Percentiles rank a stretch among this genome's conserved stretches.
phyloP scores from a whole-genome alignment of 2,329 filamentous ascomycete species.

The Fusarium sp. region DNA sequence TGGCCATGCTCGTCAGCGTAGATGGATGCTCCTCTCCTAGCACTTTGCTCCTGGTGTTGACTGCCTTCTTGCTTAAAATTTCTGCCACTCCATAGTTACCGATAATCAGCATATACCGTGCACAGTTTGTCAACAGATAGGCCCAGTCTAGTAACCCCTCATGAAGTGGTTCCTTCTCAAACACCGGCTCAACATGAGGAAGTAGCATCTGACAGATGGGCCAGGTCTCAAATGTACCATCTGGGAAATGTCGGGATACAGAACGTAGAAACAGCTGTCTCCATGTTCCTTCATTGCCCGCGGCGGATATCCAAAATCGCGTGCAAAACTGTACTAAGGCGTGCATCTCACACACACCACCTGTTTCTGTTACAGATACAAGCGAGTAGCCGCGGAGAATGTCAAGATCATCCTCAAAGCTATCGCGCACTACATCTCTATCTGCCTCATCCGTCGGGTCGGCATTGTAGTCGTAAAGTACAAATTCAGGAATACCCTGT shows the following conservation, averaged over 20 bases:
- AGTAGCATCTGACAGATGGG: not conserved
- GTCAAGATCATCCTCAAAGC: constrained; percentile 23
- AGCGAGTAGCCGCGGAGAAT: constrained; percentile 22
- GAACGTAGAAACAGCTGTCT: not conserved
- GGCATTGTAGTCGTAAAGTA: not conserved
- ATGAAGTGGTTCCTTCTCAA: not conserved
- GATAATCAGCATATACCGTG: not conserved
- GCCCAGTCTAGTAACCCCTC: not conserved
- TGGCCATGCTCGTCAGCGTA: not conserved
- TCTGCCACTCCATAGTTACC: not conserved
- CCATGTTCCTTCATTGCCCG: not conserved
- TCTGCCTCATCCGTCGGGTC: not conserved
- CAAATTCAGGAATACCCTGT: constrained; percentile 11
- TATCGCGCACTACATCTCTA: not conserved
- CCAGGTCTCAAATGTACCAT: not conserved
- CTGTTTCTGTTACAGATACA: not conserved
- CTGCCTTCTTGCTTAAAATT: not conserved
- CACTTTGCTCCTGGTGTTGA: not conserved
- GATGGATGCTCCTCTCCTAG: not conserved
- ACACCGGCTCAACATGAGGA: constrained; percentile 1
- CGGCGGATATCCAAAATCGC: not conserved
- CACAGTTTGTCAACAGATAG: not conserved
- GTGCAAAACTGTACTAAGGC: constrained; percentile 9
- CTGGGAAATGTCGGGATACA: not conserved
- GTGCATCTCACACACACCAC: constrained; percentile 12